Evolutionary conservation across 2,329 filamentous ascomycete genomes (phyloP).

Genomic region (Chaetomium sp.): DNA sequence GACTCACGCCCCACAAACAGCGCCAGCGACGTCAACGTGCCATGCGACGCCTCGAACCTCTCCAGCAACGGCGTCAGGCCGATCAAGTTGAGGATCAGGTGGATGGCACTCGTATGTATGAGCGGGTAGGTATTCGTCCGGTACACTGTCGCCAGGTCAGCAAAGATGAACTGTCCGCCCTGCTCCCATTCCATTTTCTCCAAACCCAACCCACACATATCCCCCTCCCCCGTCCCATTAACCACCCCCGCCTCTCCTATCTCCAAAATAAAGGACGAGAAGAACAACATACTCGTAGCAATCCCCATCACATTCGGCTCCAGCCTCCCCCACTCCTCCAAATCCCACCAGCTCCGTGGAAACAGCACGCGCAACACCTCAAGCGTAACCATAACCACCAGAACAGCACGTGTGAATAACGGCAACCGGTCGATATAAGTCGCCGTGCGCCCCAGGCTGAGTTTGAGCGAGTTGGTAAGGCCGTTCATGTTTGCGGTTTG

Average conservation of each 20-base stretch:
- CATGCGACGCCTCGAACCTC: conserved; percentile 87
- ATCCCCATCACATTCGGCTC: conserved; percentile 70
- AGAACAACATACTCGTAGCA: conserved; percentile 54
- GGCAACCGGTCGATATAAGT: conserved; percentile 82
- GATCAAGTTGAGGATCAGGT: conserved; percentile 71
- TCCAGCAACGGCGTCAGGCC: conserved; percentile 84
- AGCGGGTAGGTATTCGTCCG: conserved; percentile 88
- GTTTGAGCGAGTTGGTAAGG: conserved; percentile 36
- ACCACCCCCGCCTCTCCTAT: background rate
- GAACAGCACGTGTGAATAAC: conserved; percentile 69
- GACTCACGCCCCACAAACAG: conserved; percentile 85
- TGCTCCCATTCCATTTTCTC: background rate
- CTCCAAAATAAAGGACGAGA: background rate
- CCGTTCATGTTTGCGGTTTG: conserved; percentile 17
- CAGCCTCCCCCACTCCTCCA: conserved; percentile 71
- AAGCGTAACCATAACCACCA: conserved; percentile 59
- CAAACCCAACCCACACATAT: background rate
- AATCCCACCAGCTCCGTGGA: conserved; percentile 51
- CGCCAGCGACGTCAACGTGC: conserved; percentile 78
- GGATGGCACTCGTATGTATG: conserved; percentile 74
- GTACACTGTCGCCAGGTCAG: conserved; percentile 57
- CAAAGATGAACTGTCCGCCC: background rate
- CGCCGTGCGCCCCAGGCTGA: conserved; percentile 68
- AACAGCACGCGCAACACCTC: conserved; percentile 63
- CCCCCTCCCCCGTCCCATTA: too few species aligned